Evolutionary conservation across 164 flowering plant species (phyloP), one percentile per base, ranked within the genome.

Genomic region (Magnolia changhungtana): DNA sequence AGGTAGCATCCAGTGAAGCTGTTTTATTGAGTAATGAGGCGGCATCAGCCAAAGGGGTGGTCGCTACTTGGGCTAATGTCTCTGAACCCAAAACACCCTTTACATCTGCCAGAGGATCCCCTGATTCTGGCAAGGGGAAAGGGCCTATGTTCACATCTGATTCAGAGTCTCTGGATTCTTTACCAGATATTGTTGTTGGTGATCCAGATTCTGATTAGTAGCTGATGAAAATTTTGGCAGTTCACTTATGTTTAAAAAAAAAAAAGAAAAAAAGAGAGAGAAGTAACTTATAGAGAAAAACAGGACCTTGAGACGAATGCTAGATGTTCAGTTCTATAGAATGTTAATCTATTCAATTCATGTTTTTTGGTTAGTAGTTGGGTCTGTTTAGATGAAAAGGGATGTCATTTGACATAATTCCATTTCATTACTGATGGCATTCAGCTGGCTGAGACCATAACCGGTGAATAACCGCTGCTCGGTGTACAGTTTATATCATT

Each of bases 161-260:
- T 64, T 29, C 65, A 21, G 86, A 84, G 65, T 37, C 83, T 63
- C 88, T 50, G 20, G 92, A 87, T 75, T 78, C 83, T 7, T 71
- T 87, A 79, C 98, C 98, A 23, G 92, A 88, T 70, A 89, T 91
- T 69, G 81, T 90, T 7, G 88, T 84, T 76, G 88, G 67, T 13
- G 92, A 88, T 69, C 90, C 95, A 21, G 98, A 93, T 83, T 27
- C 49, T 11, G 71, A 68, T 31, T 68, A 68, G 71, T 45, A 13
- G 18, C 24, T 11, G 3, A 21, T 6, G 11, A 19, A 68, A 16
- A 68, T 68, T 68, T 68, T 68, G 71, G 71, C 16, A 68, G 24
- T 31, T 14, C 49, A 1, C 3, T 23, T 27, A 14, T 11, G 16
- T 31, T 27, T 68, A 1, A 23, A 18, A 19, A 27, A 10, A 4